Evolutionary conservation across 106 monocot genomes (phyloP).

Genomic region (Allium cepa): DNA sequence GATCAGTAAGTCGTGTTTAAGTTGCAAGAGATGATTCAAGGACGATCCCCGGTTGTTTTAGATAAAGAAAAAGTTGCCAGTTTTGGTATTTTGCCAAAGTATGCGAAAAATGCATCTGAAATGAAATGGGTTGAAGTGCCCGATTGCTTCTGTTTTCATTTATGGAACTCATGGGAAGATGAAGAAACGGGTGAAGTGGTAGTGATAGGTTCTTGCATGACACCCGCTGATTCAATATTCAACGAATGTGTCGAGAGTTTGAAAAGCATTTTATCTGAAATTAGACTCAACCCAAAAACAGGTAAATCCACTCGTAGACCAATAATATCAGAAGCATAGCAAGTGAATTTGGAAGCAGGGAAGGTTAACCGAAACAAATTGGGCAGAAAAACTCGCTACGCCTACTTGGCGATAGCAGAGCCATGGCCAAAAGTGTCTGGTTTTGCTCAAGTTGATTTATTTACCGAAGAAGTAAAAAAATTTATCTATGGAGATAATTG

Average conservation of each 20-base stretch:
- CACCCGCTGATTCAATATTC: slow-evolving; percentile 12
- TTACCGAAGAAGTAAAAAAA: slow-evolving; percentile 42
- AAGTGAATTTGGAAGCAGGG: slow-evolving; percentile 70
- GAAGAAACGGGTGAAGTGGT: slow-evolving; percentile 9
- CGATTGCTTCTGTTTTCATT: slow-evolving; percentile 60
- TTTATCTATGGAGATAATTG: slow-evolving; percentile 48
- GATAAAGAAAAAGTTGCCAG: slow-evolving; percentile 30
- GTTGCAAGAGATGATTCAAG: slow-evolving; percentile 46
- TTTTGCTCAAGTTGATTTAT: slow-evolving; percentile 75
- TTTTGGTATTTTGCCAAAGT: slow-evolving; percentile 45
- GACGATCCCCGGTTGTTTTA: slow-evolving; percentile 48
- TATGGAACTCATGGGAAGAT: slow-evolving; percentile 62
- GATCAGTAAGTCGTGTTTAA: slow-evolving; percentile 41
- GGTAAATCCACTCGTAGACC: slow-evolving; percentile 45
- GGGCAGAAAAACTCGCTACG: slow-evolving; percentile 64
- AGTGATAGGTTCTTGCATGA: slow-evolving; percentile 17
- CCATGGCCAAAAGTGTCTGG: slow-evolving; percentile 93
- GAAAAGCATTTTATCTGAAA: slow-evolving; percentile 59
- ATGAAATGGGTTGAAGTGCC: slow-evolving; percentile 48
- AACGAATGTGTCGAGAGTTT: slow-evolving; percentile 29
- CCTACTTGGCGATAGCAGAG: slow-evolving; percentile 86
- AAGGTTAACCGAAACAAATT: slow-evolving; percentile 84
- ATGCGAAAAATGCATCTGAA: slow-evolving; percentile 23
- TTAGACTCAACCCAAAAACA: slow-evolving; percentile 43
- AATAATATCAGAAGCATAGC: slow-evolving; percentile 22